Evolutionary conservation across 169 alveolate species (phyloP).

Genomic region (Eimeria nieschulzi): DNA sequence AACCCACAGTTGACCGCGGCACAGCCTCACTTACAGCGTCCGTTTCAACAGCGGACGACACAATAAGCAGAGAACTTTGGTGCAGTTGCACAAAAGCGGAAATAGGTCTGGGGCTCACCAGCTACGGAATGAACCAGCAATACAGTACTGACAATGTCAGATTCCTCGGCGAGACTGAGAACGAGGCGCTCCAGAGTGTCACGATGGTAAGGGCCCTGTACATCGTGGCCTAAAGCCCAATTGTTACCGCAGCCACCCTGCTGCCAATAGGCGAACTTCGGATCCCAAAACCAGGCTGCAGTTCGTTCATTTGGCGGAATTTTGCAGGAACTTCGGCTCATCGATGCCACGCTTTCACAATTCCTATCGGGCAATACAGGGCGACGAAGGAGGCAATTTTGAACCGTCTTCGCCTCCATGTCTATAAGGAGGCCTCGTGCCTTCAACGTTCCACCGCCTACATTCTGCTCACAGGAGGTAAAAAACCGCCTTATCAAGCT

Average conservation of each 20-base stretch:
- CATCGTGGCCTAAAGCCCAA: conserved; percentile 59
- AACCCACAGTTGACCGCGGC: too few species aligned
- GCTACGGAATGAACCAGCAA: conserved; percentile 51
- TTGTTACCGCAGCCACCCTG: conserved; percentile 67
- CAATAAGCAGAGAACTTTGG: neutral
- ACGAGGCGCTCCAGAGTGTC: conserved; percentile 50
- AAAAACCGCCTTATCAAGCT: conserved; percentile 29
- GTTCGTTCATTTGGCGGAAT: neutral
- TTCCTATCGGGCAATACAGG: neutral
- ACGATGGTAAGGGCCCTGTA: conserved; percentile 48
- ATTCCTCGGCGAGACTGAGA: conserved; percentile 34
- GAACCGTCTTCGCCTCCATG: conserved; percentile 66
- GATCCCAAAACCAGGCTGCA: conserved; percentile 57
- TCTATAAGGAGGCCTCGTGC: conserved; percentile 54
- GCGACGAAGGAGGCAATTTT: conserved; percentile 48
- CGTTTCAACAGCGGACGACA: neutral
- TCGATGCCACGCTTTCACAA: neutral
- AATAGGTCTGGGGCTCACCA: conserved; percentile 10
- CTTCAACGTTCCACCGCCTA: neutral
- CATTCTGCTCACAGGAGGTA: neutral
- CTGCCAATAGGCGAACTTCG: conserved; percentile 53
- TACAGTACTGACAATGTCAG: conserved; percentile 38
- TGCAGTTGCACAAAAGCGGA: neutral
- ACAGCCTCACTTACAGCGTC: neutral
- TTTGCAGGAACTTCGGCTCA: neutral